A percentile compares a stretch with the other conserved stretches of the same genome.
Conservation (phyloP, 2,329 filamentous ascomycete genomes). For the Acephala macrosclerotiorum region DNA sequence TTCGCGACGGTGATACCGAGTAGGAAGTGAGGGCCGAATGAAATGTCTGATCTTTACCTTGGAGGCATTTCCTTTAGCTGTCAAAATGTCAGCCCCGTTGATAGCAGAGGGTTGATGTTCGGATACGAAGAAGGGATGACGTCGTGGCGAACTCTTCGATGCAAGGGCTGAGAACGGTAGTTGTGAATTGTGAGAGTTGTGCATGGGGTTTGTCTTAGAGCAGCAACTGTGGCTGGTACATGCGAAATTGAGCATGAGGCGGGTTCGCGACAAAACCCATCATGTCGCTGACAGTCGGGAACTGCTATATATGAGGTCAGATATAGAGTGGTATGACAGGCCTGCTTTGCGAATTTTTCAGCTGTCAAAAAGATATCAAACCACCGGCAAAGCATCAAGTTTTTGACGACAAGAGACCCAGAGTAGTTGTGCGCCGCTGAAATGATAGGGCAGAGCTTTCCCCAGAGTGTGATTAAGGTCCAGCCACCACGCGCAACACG, state of each 20-base stretch:
- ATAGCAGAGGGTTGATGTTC: constrained; percentile 3
- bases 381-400: neutral
- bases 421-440: neutral
- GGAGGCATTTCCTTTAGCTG: neutral
- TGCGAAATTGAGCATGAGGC: neutral
- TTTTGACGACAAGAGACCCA: neutral
- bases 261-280: neutral
- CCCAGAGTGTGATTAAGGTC: neutral
- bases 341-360: neutral
- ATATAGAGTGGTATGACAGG: neutral
- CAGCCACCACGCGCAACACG: constrained; percentile 3
- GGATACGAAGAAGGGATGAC: constrained; percentile 4
- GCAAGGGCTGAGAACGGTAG: constrained; percentile 5
- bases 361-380: neutral
- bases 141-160: neutral
- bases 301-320: neutral
- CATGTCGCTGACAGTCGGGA: neutral
- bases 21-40: neutral
- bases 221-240: constrained; percentile 10
- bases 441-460: neutral
- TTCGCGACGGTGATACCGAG: neutral
- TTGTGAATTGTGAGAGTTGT: neutral
- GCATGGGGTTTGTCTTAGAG: constrained; percentile 5
- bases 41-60: neutral
- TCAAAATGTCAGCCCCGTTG: constrained; percentile 8